These are phyloP conservation scores for Arachis monticola DNA, from an alignment of 331 rosid genomes.

Conservation along the genomic window DNA sequence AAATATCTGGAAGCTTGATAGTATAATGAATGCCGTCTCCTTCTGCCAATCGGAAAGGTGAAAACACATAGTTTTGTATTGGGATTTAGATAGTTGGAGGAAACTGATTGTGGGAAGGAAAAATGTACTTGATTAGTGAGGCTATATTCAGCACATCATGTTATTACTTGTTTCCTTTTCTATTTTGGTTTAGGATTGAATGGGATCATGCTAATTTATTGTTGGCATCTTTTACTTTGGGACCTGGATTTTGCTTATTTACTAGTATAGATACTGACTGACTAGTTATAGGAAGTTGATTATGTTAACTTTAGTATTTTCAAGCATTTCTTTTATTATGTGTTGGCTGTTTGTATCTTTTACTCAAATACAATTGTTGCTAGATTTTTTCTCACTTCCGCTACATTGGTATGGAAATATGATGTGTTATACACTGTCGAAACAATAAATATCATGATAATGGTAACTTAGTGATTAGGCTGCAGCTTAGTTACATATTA, in stretches of 20 bases:
- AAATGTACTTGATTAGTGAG: neutral
- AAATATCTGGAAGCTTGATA: neutral
- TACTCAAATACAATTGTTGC: slow-evolving; percentile 23
- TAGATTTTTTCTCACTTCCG: slow-evolving; percentile 21
- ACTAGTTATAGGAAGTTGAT: slow-evolving; percentile 10
- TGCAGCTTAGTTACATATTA: slow-evolving; percentile 15
- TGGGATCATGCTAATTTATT: slow-evolving; percentile 8
- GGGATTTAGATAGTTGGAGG: neutral
- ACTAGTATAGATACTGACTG: slow-evolving; percentile 9
- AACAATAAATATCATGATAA: neutral
- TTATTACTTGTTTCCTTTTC: neutral
- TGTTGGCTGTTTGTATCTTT: slow-evolving; percentile 3
- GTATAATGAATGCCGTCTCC: neutral
- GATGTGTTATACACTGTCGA: neutral
- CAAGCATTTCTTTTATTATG: neutral
- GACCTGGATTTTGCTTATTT: neutral
- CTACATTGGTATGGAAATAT: slow-evolving; percentile 5
- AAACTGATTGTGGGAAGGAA: neutral
- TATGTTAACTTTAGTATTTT: slow-evolving; percentile 28
- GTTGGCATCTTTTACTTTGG: slow-evolving; percentile 3
- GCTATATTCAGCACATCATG: neutral
- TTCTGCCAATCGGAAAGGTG: neutral
- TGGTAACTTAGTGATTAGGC: slow-evolving; percentile 11
- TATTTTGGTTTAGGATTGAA: slow-evolving; percentile 17
- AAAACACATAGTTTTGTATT: neutral